phyloP scores from a whole-genome alignment of 2,329 filamentous ascomycete genomes.

The Cladorrhinum sp. region DNA sequence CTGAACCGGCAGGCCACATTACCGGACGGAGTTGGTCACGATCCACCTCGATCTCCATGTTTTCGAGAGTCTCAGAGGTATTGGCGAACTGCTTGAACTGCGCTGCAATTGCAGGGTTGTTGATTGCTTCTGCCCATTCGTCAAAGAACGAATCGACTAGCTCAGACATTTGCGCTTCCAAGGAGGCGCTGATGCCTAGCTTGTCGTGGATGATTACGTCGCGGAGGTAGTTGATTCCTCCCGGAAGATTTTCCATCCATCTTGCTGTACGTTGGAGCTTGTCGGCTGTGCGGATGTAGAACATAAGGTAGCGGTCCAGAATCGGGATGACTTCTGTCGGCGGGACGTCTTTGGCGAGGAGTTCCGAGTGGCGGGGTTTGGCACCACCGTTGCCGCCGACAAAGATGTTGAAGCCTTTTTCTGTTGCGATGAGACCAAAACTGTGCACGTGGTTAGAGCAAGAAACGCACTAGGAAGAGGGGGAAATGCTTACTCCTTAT shows the following conservation, averaged over 20 bases:
- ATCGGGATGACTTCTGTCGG: conserved; percentile 79
- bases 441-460: conserved; percentile 37
- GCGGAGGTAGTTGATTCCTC: conserved; percentile 77
- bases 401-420: conserved; percentile 92
- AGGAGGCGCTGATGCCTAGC: conserved; percentile 76
- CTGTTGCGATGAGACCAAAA: conserved; percentile 86
- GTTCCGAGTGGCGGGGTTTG: conserved; percentile 75
- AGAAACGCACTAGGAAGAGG: not conserved
- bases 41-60: conserved; percentile 68
- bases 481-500: conserved; percentile 72
- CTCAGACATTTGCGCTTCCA: conserved; percentile 85
- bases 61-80: conserved; percentile 66
- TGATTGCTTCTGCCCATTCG: conserved; percentile 84
- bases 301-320: conserved; percentile 84
- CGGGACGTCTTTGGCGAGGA: conserved; percentile 82
- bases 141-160: conserved; percentile 83
- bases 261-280: conserved; percentile 84
- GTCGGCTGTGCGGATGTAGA: conserved; percentile 91
- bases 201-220: conserved; percentile 83
- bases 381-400: conserved; percentile 87
- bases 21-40: conserved; percentile 70
- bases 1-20: conserved; percentile 60
- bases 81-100: conserved; percentile 84
- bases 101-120: conserved; percentile 61
- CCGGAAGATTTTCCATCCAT: conserved; percentile 81